These are phyloP conservation scores for Arctium lappa DNA, from an alignment of 129 eudicot species.

Conservation along the genomic window DNA sequence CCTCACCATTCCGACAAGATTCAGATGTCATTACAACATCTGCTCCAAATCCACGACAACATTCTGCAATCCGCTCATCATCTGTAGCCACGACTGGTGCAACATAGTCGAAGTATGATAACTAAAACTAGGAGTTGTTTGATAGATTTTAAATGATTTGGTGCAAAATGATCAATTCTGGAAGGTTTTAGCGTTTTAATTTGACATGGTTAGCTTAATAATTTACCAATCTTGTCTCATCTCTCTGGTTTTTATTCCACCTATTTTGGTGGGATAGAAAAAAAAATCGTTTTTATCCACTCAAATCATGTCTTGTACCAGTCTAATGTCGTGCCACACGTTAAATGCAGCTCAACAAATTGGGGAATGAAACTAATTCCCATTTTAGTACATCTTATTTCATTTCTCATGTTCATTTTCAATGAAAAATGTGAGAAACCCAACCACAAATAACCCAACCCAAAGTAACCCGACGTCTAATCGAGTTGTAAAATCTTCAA, in stretches of 20 bases:
- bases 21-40: slow-evolving; percentile 89
- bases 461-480: too few relatives aligned
- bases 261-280: too few relatives aligned
- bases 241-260: too few relatives aligned
- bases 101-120: background rate
- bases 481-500: too few relatives aligned
- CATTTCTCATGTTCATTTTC: background rate
- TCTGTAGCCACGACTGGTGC: slow-evolving; percentile 24
- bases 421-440: background rate
- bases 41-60: slow-evolving; percentile 88
- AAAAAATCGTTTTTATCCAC: too few relatives aligned
- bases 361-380: too few relatives aligned
- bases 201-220: background rate
- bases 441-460: too few relatives aligned
- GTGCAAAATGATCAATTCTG: background rate
- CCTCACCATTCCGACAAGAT: slow-evolving; percentile 73
- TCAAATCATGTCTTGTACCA: too few relatives aligned
- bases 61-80: slow-evolving; percentile 31
- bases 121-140: background rate
- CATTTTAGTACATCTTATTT: background rate
- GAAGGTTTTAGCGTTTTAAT: background rate
- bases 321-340: too few relatives aligned
- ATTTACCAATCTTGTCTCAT: too few relatives aligned
- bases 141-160: background rate
- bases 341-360: too few relatives aligned